These are phyloP conservation scores for Rhodotorula diobovata DNA, from an alignment of 768 basidiomycete species.

Conservation along the genomic window DNA sequence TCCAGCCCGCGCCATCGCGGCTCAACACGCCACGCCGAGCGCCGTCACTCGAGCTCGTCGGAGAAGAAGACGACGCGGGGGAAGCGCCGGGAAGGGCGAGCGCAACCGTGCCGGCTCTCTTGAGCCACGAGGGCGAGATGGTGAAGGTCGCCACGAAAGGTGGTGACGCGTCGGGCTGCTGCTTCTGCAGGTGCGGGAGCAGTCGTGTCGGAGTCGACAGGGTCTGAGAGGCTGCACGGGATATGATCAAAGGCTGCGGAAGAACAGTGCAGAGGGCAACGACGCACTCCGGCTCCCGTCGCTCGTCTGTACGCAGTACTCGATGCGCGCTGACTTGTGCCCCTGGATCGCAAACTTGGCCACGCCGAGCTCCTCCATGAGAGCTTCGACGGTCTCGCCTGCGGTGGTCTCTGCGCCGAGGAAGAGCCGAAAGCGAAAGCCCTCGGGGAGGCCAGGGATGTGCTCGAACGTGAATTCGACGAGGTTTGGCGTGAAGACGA, in stretches of 20 bases:
- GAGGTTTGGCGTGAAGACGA: constrained; percentile 65
- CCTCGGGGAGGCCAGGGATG: constrained; percentile 73
- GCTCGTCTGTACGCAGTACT: constrained; percentile 53
- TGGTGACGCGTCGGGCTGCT: background rate
- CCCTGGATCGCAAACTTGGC: constrained; percentile 59
- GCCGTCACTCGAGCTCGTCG: background rate
- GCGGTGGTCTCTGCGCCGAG: constrained; percentile 60
- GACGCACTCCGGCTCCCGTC: background rate
- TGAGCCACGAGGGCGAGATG: constrained; percentile 30
- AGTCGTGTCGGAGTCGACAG: constrained; percentile 22
- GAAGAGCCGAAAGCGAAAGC: constrained; percentile 63
- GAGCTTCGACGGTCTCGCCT: constrained; percentile 54
- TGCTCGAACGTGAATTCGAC: constrained; percentile 58
- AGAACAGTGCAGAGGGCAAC: background rate
- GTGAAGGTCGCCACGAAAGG: constrained; percentile 15
- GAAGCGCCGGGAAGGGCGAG: constrained; percentile 19
- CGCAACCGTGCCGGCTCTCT: constrained; percentile 29
- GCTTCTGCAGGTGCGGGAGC: constrained; percentile 1
- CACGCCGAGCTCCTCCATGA: constrained; percentile 65
- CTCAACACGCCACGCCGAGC: constrained; percentile 8
- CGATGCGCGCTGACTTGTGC: constrained; percentile 63
- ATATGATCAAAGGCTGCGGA: background rate
- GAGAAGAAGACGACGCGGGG: background rate
- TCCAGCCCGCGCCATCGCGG: constrained; percentile 55
- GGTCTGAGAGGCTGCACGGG: constrained; percentile 23